Evolutionary conservation across 1,139 yeast genomes (phyloP), one percentile per base, ranked within the genome.

Genomic region (Debaryomycetaceae sp.): DNA sequence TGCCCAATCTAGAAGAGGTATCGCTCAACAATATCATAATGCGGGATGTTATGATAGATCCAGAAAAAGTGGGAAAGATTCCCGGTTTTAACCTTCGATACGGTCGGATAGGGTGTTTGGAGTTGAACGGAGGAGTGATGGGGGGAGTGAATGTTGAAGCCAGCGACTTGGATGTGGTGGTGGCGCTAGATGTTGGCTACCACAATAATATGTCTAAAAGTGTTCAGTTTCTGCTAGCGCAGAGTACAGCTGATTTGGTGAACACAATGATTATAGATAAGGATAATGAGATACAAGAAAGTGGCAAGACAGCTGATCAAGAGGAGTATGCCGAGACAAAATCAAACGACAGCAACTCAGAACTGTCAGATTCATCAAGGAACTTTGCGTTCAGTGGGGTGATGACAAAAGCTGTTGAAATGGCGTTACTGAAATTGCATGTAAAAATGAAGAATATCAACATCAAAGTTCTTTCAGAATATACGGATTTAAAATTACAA

Each of bases 1-100:
- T 87, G 28, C 85, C 89, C 14, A 85, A 88, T 55, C 63, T 89
- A 41, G 94, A 87, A 45, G 73, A 72, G 55, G 91, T 89, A 1
- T 83, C 94, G 5, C 62, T 87, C 33, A 61, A 76, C 75, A 58
- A 70, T 48, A 67, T 72, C 31, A 61, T 76, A 1, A 70, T 88
- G 17, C 72, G 75, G 37, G 82, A 86, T 59, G 78, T 88, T 4
- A 74, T 79, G 39, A 63, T 88, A 17, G 94, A 86, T 55, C 82
- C 91, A 0, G 89, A 84, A 33, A 83, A 81, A 44, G 71, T 87
- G 30, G 75, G 77, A 22, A 62, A 63, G 41, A 49, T 86, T 2
- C 94, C 95, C 0, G 89, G 92, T 2, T 60, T 83, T 37, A 75
- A 70, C 46, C 59, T 87, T 6, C 63, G 91, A 29, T 75, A 75